A percentile compares a stretch with the other conserved stretches of the same genome.
Evolutionary conservation across 1,284 basidiomycete species (phyloP).

Genomic region (Fomes fomentarius): DNA sequence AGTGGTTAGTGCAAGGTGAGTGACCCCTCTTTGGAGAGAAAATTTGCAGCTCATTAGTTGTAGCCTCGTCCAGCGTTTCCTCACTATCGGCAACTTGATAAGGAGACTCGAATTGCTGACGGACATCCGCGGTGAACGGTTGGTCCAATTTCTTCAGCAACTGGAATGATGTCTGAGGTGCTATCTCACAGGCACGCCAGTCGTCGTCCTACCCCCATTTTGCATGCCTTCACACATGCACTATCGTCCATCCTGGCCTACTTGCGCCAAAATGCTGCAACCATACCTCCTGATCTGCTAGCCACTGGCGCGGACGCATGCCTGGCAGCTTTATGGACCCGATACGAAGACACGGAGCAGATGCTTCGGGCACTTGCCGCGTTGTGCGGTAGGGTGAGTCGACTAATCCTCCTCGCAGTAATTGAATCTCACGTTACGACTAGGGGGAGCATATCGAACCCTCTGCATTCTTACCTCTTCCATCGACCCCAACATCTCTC

Average conservation of each 20-base stretch:
- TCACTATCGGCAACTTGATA: constrained; percentile 63
- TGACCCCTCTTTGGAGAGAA: not conserved
- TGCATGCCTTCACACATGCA: constrained; percentile 68
- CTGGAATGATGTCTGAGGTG: not conserved
- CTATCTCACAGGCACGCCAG: not conserved
- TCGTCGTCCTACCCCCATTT: constrained; percentile 49
- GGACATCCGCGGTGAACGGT: constrained; percentile 49
- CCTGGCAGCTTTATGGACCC: constrained; percentile 53
- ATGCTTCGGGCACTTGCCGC: constrained; percentile 52
- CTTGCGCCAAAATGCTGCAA: constrained; percentile 39
- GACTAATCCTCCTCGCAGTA: not conserved
- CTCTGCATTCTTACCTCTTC: constrained; percentile 43
- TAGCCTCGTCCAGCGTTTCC: constrained; percentile 63
- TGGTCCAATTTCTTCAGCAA: not conserved
- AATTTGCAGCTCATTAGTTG: not conserved
- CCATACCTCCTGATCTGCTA: constrained; percentile 3
- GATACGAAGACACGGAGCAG: constrained; percentile 54
- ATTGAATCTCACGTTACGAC: not conserved
- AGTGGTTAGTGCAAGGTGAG: constrained; percentile 56
- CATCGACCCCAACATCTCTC: constrained; percentile 44
- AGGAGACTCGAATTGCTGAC: constrained; percentile 65
- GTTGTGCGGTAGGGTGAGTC: constrained; percentile 59
- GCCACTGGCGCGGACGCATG: constrained; percentile 21
- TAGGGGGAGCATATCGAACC: constrained; percentile 47
- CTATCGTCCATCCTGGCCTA: constrained; percentile 57